phyloP scores from a whole-genome alignment of 306 rosid genomes.

The Carpinus viminea region DNA sequence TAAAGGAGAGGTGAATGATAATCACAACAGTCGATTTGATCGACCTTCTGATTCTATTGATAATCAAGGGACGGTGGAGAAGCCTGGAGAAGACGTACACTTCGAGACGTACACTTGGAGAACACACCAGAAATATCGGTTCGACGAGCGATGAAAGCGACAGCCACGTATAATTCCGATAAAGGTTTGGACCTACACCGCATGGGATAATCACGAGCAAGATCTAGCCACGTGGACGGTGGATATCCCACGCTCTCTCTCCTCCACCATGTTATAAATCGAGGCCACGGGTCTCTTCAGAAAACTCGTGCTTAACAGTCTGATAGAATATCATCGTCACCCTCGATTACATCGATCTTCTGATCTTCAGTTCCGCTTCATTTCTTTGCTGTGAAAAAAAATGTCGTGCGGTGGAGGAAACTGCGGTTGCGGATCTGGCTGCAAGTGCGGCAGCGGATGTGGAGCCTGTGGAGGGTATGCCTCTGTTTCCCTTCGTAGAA shows the following conservation, averaged over 20 bases:
- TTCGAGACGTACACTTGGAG: too few species aligned
- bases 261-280: conserved; percentile 33
- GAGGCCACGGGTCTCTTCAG: background rate
- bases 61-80: background rate
- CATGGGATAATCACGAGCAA: conserved; percentile 20
- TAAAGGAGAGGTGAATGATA: too few species aligned
- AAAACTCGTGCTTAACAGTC: background rate
- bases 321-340: background rate
- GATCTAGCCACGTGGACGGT: conserved; percentile 47
- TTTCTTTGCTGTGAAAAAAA: background rate
- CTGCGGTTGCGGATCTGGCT: conserved; percentile 65
- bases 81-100: background rate
- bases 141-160: conserved; percentile 16
- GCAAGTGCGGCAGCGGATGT: conserved; percentile 72
- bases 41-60: background rate
- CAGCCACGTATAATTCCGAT: conserved; percentile 20
- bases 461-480: conserved; percentile 53
- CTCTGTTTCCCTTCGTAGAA: background rate
- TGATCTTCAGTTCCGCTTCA: background rate
- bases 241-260: background rate
- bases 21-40: background rate
- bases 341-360: background rate
- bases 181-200: background rate
- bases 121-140: conserved; percentile 24
- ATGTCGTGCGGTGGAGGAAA: conserved; percentile 76